Evolutionary conservation across 2,329 filamentous ascomycete species (phyloP).

Genomic region (Calonectria ilicicola): DNA sequence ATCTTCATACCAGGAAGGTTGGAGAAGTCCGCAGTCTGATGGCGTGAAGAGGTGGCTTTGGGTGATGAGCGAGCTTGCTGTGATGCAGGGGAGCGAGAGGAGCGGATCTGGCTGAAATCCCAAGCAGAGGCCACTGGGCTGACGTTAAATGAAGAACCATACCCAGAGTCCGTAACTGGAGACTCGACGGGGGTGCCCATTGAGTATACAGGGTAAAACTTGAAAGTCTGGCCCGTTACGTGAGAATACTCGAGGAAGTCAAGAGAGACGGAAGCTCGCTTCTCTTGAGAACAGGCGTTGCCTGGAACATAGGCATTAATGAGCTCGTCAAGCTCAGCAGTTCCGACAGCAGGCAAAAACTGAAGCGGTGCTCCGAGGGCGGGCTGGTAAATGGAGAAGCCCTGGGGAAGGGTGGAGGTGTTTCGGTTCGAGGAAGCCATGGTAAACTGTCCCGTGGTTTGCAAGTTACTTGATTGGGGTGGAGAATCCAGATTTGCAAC

Average conservation of each 20-base stretch:
- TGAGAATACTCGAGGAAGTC: constrained; percentile 69
- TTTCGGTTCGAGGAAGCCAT: constrained; percentile 44
- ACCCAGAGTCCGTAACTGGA: constrained; percentile 61
- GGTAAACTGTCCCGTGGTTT: constrained; percentile 23
- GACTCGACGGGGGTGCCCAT: constrained; percentile 53
- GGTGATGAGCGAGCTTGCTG: constrained; percentile 40
- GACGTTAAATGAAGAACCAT: constrained; percentile 59
- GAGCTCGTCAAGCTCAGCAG: constrained; percentile 70
- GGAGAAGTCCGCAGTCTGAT: constrained; percentile 59
- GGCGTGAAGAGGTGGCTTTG: constrained; percentile 44
- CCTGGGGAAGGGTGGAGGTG: constrained; percentile 51
- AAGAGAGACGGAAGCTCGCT: constrained; percentile 68
- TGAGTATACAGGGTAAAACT: constrained; percentile 68
- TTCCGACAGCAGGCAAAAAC: constrained; percentile 75
- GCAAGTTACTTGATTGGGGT: constrained; percentile 15
- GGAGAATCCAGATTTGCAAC: constrained; percentile 13
- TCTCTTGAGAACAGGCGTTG: constrained; percentile 65
- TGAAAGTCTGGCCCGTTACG: constrained; percentile 68
- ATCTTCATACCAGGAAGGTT: constrained; percentile 74
- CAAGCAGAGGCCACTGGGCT: constrained; percentile 63
- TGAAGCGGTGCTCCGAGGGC: constrained; percentile 68
- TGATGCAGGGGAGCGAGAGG: constrained; percentile 46
- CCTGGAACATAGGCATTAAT: constrained; percentile 70
- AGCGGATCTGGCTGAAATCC: constrained; percentile 57
- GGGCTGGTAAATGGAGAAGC: constrained; percentile 72